A percentile compares a stretch with the other conserved stretches of the same genome.
These are phyloP conservation scores for Tulasnella sp. DNA, from an alignment of 768 basidiomycete genomes.

Conservation along the genomic window DNA sequence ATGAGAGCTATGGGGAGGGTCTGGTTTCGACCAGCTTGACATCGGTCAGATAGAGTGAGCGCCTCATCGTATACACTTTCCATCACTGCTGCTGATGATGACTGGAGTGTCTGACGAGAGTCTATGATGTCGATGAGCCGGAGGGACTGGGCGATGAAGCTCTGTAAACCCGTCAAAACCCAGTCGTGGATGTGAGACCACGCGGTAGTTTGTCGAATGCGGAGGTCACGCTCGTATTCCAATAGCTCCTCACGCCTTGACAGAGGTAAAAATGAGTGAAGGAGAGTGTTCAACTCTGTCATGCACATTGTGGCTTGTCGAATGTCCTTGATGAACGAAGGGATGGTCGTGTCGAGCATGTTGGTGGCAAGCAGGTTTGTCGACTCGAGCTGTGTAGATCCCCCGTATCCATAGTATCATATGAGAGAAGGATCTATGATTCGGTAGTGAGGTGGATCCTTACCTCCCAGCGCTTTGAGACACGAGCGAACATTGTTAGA, in stretches of 20 bases:
- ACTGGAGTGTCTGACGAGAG: not conserved
- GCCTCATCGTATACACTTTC: no score
- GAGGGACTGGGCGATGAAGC: not conserved
- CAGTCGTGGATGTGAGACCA: not conserved
- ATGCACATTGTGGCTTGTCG: not conserved
- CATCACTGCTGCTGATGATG: not conserved
- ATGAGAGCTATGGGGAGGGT: not conserved
- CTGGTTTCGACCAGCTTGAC: not conserved
- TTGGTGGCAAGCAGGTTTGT: not conserved
- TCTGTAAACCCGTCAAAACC: not conserved
- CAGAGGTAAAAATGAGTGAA: not conserved
- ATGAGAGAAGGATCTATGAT: not conserved
- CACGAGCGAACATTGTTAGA: no score
- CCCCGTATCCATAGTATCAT: not conserved
- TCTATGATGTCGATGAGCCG: not conserved
- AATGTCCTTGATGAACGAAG: not conserved
- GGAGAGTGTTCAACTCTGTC: not conserved
- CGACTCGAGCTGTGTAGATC: not conserved
- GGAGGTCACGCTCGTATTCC: not conserved
- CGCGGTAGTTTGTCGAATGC: not conserved
- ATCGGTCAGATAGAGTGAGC: not conserved
- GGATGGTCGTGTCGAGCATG: not conserved
- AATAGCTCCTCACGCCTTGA: not conserved
- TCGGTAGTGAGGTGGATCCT: not conserved
- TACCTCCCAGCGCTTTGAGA: conserved; percentile 10